A percentile compares a stretch with the other conserved stretches of the same genome.
Evolutionary conservation across 2,329 filamentous ascomycete species (phyloP).

Genomic region (Arthrinium puccinioides): DNA sequence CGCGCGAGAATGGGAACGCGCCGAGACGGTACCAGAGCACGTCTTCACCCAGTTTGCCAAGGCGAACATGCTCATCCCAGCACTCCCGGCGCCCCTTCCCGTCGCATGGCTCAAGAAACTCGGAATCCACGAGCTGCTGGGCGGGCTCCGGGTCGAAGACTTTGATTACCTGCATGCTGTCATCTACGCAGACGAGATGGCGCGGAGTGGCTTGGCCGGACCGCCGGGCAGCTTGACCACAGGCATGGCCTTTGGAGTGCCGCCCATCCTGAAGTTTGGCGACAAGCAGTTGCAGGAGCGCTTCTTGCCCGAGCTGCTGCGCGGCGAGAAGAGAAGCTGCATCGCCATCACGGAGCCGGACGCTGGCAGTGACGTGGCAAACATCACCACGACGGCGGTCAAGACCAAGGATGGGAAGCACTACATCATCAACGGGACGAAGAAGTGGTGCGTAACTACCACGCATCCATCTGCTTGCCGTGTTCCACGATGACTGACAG

Average conservation of each 20-base stretch:
- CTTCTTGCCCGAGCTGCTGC: conserved; percentile 61
- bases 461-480: too few species aligned
- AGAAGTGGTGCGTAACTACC: conserved; percentile 63
- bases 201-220: conserved; percentile 55
- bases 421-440: conserved; percentile 67
- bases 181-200: conserved; percentile 68
- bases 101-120: conserved; percentile 58
- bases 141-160: conserved; percentile 61
- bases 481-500: too few species aligned
- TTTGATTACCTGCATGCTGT: conserved; percentile 65
- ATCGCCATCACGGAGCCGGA: conserved; percentile 76
- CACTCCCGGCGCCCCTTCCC: conserved; percentile 61
- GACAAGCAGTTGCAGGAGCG: conserved; percentile 53
- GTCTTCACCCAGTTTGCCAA: conserved; percentile 59
- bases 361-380: conserved; percentile 67
- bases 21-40: conserved; percentile 54
- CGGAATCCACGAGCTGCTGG: conserved; percentile 60
- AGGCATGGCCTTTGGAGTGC: conserved; percentile 66
- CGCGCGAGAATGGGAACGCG: conserved; percentile 63
- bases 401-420: conserved; percentile 56
- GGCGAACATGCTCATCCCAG: conserved; percentile 64
- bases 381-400: conserved; percentile 60
- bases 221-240: conserved; percentile 60
- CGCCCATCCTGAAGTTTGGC: conserved; percentile 65
- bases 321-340: conserved; percentile 58